These are phyloP conservation scores for Ophiostoma sp. DNA, from an alignment of 2,329 filamentous ascomycete species.

Conservation along the genomic window DNA sequence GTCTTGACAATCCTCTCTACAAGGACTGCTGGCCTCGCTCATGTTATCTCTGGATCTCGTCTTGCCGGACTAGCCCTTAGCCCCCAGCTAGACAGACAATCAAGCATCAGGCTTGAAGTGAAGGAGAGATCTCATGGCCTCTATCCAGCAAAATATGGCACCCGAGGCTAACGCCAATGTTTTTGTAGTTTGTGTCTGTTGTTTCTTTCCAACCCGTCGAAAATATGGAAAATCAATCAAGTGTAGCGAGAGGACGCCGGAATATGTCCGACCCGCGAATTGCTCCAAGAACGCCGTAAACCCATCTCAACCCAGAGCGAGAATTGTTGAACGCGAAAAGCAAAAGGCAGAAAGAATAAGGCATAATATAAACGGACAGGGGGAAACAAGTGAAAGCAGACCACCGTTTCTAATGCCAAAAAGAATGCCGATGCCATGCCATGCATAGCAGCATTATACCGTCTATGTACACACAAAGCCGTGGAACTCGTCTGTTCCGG, in stretches of 20 bases:
- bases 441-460: constrained; percentile 46
- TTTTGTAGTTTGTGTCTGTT: constrained; percentile 14
- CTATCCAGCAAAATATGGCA: background rate
- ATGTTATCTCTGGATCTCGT: constrained; percentile 17
- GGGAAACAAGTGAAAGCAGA: constrained; percentile 1
- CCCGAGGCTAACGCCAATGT: constrained; percentile 6
- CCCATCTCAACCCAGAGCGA: constrained; percentile 33
- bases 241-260: constrained; percentile 39
- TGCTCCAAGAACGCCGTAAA: constrained; percentile 46
- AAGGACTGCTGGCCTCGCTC: constrained; percentile 19
- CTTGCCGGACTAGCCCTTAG: constrained; percentile 34
- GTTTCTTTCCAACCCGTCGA: constrained; percentile 25
- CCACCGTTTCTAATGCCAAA: background rate
- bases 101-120: background rate
- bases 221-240: constrained; percentile 37
- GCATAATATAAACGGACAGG: background rate
- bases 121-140: background rate
- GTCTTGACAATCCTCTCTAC: background rate
- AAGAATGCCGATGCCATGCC: constrained; percentile 38
- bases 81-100: constrained; percentile 26
- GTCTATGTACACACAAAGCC: constrained; percentile 40
- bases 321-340: constrained; percentile 24
- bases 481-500: constrained; percentile 26
- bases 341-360: background rate
- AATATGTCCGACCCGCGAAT: constrained; percentile 35